Evolutionary conservation across 331 rosid genomes (phyloP).

Genomic region (Phaseolus coccineus): DNA sequence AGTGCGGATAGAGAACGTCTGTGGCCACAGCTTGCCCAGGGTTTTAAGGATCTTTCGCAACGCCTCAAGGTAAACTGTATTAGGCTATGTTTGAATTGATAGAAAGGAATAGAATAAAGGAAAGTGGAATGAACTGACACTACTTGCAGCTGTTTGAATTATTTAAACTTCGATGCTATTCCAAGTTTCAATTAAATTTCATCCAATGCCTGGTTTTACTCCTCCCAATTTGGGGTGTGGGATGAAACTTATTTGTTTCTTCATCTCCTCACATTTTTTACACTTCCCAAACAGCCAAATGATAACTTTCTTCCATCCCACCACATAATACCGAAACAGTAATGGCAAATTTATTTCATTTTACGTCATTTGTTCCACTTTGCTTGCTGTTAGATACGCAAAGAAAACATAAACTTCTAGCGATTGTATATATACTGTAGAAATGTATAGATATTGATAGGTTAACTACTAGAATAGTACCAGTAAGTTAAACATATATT

Average conservation of each 20-base stretch:
- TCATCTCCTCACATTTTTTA: background rate
- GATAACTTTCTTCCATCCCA: background rate
- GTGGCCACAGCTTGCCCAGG: slow-evolving; percentile 95
- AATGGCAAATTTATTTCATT: background rate
- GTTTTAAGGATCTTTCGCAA: slow-evolving; percentile 94
- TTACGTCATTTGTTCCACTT: background rate
- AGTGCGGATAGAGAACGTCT: slow-evolving; percentile 87
- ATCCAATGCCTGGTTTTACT: background rate
- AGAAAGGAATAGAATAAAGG: background rate
- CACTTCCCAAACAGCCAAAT: background rate
- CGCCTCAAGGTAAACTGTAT: slow-evolving; percentile 81
- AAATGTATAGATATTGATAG: background rate
- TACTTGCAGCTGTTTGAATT: background rate
- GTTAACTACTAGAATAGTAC: background rate
- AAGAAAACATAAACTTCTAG: background rate
- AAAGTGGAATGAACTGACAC: background rate
- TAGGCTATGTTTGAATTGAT: slow-evolving; percentile 18
- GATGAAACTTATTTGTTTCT: background rate
- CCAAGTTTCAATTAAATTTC: background rate
- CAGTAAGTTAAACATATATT: slow-evolving; percentile 6
- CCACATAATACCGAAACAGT: background rate
- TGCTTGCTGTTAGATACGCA: too few relatives aligned
- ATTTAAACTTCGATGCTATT: background rate
- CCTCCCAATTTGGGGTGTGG: background rate
- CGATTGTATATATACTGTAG: too few relatives aligned